phyloP scores from a whole-genome alignment of 495 filamentous ascomycete species.

The Aspergillus egyptiacus region DNA sequence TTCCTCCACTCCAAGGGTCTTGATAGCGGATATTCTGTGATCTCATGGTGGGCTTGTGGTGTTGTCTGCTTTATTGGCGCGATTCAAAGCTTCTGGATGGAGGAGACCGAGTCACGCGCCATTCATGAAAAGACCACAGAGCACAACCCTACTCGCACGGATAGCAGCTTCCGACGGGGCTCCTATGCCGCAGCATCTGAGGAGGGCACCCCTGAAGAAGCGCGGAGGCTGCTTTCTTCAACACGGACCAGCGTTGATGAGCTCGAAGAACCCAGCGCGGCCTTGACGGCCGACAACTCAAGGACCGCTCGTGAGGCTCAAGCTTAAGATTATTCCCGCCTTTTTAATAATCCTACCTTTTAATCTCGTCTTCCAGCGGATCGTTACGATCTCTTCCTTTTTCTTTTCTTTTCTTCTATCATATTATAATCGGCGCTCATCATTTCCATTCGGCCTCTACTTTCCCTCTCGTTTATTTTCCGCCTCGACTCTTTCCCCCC shows the following conservation, averaged over 20 bases:
- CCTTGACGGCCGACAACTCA: slow-evolving; percentile 17
- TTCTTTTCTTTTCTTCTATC: slow-evolving; percentile 9
- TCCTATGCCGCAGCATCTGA: slow-evolving; percentile 20
- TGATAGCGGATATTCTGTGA: slow-evolving; percentile 68
- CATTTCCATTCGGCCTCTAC: slow-evolving; percentile 11
- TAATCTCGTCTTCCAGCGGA: background rate
- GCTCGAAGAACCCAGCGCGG: slow-evolving; percentile 26
- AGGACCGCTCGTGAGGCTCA: slow-evolving; percentile 11
- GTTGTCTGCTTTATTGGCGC: slow-evolving; percentile 70
- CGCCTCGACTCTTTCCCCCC: slow-evolving; percentile 11
- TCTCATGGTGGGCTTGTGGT: slow-evolving; percentile 88
- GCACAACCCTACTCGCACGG: background rate
- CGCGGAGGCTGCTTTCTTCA: slow-evolving; percentile 36
- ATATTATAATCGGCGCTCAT: slow-evolving; percentile 9
- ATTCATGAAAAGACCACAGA: slow-evolving; percentile 25
- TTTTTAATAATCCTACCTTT: no score
- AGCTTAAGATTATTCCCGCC: slow-evolving; percentile 1
- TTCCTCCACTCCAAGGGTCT: slow-evolving; percentile 77
- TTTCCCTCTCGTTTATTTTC: background rate
- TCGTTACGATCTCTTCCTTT: background rate
- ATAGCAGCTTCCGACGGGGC: slow-evolving; percentile 15
- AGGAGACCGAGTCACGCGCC: slow-evolving; percentile 35
- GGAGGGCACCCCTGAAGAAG: slow-evolving; percentile 28
- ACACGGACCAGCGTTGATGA: slow-evolving; percentile 40
- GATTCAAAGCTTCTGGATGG: slow-evolving; percentile 49